Evolutionary conservation across 2,329 filamentous ascomycete genomes (phyloP), one percentile per base, ranked within the genome.

Genomic region (Pleomassaria siparia): DNA sequence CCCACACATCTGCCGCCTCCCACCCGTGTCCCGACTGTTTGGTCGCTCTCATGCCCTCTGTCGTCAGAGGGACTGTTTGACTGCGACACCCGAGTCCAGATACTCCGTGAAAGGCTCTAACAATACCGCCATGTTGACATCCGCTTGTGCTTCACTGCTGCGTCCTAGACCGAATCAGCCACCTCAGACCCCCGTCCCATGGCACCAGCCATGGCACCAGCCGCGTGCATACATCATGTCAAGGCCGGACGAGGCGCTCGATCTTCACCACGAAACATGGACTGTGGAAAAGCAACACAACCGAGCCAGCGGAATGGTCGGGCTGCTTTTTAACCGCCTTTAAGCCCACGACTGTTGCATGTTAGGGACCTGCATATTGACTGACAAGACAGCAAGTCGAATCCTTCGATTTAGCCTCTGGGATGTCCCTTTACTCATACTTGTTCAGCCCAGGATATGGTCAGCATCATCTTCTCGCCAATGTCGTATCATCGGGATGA

Each of bases 11-110:
- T 39, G 25, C 41, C 40, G 21, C 25, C 36, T 30, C 26, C 15
- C 20, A 50, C 46, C 49, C 37, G 18, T 36, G 46, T 51, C 36
- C 52, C 49, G 26, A n/a, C 41, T 25, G 37, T 20, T 12, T 44
- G 46, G 40, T 32, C 37, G 28, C 33, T 33, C 30, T 16, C 33
- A 42, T 20, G 35, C 12, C 28, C 24, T 39, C 30, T 39, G 28
- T 24, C 20, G 25, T 40, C 32, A 33, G 8, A 12, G 30, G 43
- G 28, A 7, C 18, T 24, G 18, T 46, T 33, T 40, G 43, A 33
- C 35, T 40, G 43, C 43, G 22, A 46, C 33, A 35, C 36, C 36
- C 36, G 18, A 30, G 21, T 42, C 24, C 6, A 20, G 24, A 16
- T 21, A 39, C 15, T 30, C 29, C 29, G 25, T 13, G 8, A 35